Evolutionary conservation across 345 rosid genomes (phyloP), one percentile per base, ranked within the genome.

Genomic region (Populus ilicifolia): DNA sequence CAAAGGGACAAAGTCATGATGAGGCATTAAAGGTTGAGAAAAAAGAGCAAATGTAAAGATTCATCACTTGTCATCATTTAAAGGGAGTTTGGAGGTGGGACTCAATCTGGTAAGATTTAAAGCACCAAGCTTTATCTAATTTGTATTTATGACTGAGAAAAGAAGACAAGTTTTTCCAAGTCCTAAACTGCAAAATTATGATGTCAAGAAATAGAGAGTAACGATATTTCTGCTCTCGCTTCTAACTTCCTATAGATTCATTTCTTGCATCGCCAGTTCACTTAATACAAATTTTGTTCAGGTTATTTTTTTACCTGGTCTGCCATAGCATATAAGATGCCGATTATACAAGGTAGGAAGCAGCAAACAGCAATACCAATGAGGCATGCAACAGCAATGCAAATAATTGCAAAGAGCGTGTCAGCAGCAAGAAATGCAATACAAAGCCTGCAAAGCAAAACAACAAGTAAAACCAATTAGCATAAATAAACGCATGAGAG

Each of bases 261-360:
- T 25, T 7, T 20, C 5, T 21, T 21, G 62, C 27, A 20, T 54
- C 25, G 27, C 62, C 62, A 20, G 62, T 54, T 7, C n/a, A n/a
- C 4, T 9, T 6, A 8, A 25, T 21, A 5, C 0, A 54, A 54
- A 21, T 54, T 54, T 21, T 16, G 18, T 75, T 33, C 65, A 9
- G 27, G 52, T 64, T 43, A 62, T 18, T 25, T 62, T 30, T 72
- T 80, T 90, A 93, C 99, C 96, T 86, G 88, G 63, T 93, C 96
- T 5, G 96, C 78, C 75, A 93, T 78, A 5, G 97, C 94, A 77
- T 92, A 93, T 69, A 95, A 80, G 85, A 95, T 87, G 3, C 93
- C 99, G 33, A 93, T 89, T 72, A 95, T 95, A 83, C 98, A 95
- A 4, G 99, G 99, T 80, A 95, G 92, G 77, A 92, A 95, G 86